Base-by-base conservation (phyloP, 2,329 filamentous ascomycete species). In the Lachnellula willkommii region DNA sequence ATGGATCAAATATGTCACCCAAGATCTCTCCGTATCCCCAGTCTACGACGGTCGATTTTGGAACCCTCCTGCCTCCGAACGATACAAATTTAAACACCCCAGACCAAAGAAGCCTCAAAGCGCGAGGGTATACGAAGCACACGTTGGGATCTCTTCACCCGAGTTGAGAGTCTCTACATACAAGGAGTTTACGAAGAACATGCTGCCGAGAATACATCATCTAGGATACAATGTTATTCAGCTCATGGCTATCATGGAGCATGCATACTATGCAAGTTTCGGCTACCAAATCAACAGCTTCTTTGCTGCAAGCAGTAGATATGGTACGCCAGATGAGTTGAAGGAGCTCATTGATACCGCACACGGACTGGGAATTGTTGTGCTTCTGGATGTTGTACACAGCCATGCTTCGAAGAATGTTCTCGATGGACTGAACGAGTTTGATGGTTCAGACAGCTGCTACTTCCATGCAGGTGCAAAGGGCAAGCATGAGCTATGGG, bases 261-360 rank as follows among this genome's bases (percentile, higher is more conserved):
- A 99, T 74, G 94, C 94, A 50, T 99, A 99, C 79, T 99, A 99
- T 71, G 94, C 94, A 67, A 97, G 93, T 69, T 99, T 99, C 67
- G 94, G 94, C 47, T 99, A 99, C 73, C 94, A 99, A 73, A 84
- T 99, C 75, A 99, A 97, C 77, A 96, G 89, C 73, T 99, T 99
- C 79, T 99, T 97, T 67, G 94, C 94, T 28, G 92, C 93, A 12
- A 96, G 92, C 73, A 97, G 93, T 72, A 86, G 94, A 60, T 99
- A 96, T 69, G 94, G 94, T 43, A 82, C 86, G 1, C 94, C 94
- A 0, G 94, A 99, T 68, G 94, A 97, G 39, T 78, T 99, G 64
- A 99, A 96, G 73, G 93, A 97, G 77, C 81, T 99, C 49, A 89
- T 99, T 61, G 94, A 99, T 69, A 95, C 90, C 2, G 94, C 94